Percentiles rank a stretch among this genome's conserved stretches.
Conservation (phyloP, 805 yeast genomes). For the Zygosaccharomyces siamensis region DNA sequence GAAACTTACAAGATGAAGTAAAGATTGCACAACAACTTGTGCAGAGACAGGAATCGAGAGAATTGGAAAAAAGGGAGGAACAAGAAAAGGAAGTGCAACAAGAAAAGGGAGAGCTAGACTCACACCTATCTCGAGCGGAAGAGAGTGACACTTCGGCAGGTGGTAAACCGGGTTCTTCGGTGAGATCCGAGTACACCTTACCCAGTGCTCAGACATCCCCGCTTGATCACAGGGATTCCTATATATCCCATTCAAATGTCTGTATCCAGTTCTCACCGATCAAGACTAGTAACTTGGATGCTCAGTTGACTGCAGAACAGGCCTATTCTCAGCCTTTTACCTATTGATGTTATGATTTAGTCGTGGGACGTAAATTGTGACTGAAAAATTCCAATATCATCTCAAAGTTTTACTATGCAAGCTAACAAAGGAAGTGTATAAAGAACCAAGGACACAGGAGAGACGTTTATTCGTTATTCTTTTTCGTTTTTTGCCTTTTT, state of each 20-base stretch:
- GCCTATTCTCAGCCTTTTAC: conserved; percentile 34
- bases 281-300: conserved; percentile 18
- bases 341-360: conserved; percentile 4
- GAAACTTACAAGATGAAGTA: background rate
- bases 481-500: background rate
- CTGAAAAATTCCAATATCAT: conserved; percentile 7
- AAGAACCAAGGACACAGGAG: conserved; percentile 2
- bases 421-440: background rate
- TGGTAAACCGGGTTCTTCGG: conserved; percentile 3
- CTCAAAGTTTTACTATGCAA: conserved; percentile 3
- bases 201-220: conserved; percentile 10
- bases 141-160: background rate
- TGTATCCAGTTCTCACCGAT: conserved; percentile 26
- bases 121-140: background rate
- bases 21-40: background rate
- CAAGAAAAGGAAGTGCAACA: background rate
- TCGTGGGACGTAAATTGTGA: conserved; percentile 5
- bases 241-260: conserved; percentile 8
- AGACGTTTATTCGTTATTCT: background rate
- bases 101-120: background rate
- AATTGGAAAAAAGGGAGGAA: background rate
- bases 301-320: conserved; percentile 26
- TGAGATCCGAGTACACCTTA: conserved; percentile 9
- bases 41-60: background rate
- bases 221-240: conserved; percentile 6